These are phyloP conservation scores for Candida corydali DNA, from an alignment of 805 yeast genomes.

Conservation along the genomic window DNA sequence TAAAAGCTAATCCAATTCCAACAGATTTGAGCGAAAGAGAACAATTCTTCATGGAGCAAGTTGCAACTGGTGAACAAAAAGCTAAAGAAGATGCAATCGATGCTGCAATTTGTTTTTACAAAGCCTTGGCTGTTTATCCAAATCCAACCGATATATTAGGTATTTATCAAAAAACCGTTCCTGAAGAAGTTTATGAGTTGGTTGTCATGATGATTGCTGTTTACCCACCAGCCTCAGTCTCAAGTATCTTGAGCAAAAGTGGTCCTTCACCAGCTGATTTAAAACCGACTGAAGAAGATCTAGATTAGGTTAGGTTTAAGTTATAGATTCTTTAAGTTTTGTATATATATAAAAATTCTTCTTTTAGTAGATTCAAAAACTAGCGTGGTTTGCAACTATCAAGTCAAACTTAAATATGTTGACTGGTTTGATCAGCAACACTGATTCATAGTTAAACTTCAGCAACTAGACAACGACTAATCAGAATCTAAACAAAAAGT, in stretches of 20 bases:
- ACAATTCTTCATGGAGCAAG: constrained; percentile 74
- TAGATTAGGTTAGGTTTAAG: constrained; percentile 18
- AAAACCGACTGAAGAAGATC: constrained; percentile 30
- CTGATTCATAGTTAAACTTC: too few relatives aligned
- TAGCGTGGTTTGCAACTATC: too few relatives aligned
- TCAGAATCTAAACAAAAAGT: too few relatives aligned
- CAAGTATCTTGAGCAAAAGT: constrained; percentile 51
- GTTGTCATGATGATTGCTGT: constrained; percentile 87
- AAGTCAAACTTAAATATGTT: too few relatives aligned
- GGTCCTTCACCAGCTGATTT: constrained; percentile 19
- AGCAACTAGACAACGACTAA: too few relatives aligned
- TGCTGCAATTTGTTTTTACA: constrained; percentile 88
- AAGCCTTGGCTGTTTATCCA: constrained; percentile 90
- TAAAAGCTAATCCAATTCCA: constrained; percentile 74
- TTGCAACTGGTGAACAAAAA: constrained; percentile 80
- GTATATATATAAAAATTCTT: constrained; percentile 4
- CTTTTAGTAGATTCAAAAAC: background rate
- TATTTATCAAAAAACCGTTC: constrained; percentile 85
- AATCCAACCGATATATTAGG: constrained; percentile 89
- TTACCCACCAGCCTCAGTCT: constrained; percentile 80
- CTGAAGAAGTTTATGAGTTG: constrained; percentile 75
- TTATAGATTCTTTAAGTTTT: background rate
- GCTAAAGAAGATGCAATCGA: constrained; percentile 63
- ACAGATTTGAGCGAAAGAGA: constrained; percentile 65
- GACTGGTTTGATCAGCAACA: too few relatives aligned